Percentiles rank a stretch among this genome's conserved stretches.
phyloP scores from a whole-genome alignment of 352 stramenopile genomes.

The Elongisporangium senticosum region DNA sequence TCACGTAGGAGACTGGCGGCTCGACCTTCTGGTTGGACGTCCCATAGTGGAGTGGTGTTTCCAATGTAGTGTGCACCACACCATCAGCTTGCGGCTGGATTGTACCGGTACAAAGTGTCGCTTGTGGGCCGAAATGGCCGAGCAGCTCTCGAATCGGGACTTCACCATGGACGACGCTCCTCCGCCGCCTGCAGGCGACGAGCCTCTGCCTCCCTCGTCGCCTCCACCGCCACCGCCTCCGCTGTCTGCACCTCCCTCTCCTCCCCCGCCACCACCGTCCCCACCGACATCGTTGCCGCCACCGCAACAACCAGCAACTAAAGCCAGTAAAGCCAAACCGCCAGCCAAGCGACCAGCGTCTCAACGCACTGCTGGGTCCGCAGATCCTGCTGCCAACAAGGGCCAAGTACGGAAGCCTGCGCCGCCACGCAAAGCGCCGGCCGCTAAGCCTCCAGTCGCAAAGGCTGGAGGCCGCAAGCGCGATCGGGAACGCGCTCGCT shows the following conservation, averaged over 20 bases:
- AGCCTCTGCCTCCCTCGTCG: background rate
- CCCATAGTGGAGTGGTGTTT: background rate
- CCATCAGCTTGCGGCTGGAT: background rate
- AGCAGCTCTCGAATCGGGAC: background rate
- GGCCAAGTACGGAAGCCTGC: background rate
- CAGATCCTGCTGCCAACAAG: background rate
- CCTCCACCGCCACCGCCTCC: background rate
- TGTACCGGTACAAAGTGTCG: background rate
- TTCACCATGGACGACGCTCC: too few species aligned
- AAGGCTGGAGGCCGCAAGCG: background rate
- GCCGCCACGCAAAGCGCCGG: background rate
- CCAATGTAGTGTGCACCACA: background rate
- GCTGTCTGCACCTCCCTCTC: background rate
- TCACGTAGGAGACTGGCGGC: too few species aligned
- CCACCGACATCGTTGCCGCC: background rate
- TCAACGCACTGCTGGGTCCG: background rate
- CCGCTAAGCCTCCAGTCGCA: background rate
- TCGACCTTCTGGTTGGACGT: too few species aligned
- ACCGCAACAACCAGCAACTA: background rate
- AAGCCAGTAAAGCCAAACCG: background rate
- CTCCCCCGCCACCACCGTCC: background rate
- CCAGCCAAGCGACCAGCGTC: background rate
- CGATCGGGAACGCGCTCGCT: background rate
- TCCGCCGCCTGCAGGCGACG: too few species aligned
- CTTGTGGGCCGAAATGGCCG: background rate